Percentiles rank a stretch among this genome's conserved stretches.
phyloP scores from a whole-genome alignment of 345 rosid species.

The Erodium maritimum region DNA sequence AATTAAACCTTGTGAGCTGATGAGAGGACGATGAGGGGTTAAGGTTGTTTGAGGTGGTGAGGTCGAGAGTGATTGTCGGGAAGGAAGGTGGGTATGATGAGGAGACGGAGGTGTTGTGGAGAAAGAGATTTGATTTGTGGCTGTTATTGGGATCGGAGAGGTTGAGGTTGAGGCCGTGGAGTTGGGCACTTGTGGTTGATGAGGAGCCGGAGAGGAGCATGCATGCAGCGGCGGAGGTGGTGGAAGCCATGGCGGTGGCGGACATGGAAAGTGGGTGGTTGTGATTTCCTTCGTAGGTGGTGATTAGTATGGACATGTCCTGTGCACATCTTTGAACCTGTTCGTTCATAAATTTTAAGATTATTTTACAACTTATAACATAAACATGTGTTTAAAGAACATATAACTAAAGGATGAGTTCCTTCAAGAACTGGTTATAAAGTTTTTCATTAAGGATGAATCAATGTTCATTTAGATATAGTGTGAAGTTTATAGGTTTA shows the following conservation, averaged over 20 bases:
- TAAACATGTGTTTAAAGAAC: too few relatives aligned
- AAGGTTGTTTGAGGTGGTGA: conserved; percentile 18
- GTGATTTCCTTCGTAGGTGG: conserved; percentile 93
- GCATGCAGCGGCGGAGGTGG: conserved; percentile 86
- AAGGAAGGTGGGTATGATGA: conserved; percentile 40
- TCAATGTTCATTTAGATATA: too few relatives aligned
- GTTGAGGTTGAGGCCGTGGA: too few relatives aligned
- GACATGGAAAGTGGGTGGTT: conserved; percentile 81
- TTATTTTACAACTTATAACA: too few relatives aligned
- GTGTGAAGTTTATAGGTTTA: too few relatives aligned
- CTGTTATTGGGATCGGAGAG: too few relatives aligned
- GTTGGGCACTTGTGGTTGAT: conserved; percentile 21
- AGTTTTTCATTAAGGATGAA: too few relatives aligned
- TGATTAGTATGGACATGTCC: conserved; percentile 72
- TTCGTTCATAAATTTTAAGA: too few relatives aligned
- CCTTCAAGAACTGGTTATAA: too few relatives aligned
- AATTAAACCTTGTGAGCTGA: conserved; percentile 4
- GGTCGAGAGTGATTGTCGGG: conserved; percentile 79
- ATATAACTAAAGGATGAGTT: too few relatives aligned
- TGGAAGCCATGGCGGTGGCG: conserved; percentile 94
- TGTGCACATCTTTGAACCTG: conserved; percentile 87
- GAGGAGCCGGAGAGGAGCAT: conserved; percentile 61
- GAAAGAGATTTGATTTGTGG: too few relatives aligned
- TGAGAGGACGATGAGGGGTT: conserved; percentile 11
- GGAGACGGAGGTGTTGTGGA: too few relatives aligned